Evolutionary conservation across 805 yeast genomes (phyloP).

Genomic region (Starmerella stellata): DNA sequence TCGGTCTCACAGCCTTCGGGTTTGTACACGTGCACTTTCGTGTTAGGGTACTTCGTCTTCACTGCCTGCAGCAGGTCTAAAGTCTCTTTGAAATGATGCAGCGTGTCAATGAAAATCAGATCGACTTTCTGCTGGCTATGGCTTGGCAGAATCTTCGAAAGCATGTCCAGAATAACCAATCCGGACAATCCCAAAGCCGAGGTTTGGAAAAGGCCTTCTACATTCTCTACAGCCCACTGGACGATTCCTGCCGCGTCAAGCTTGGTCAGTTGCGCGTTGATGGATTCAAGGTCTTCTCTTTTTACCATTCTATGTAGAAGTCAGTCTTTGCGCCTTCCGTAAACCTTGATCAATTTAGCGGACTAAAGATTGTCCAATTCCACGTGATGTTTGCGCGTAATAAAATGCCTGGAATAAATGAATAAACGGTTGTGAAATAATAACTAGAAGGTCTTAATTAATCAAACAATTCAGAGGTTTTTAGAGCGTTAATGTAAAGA

Average conservation of each 20-base stretch:
- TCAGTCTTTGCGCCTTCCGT: no score
- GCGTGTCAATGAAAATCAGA: constrained; percentile 70
- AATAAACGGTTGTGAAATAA: no score
- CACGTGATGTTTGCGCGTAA: no score
- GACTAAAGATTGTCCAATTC: no score
- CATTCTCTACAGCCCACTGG: constrained; percentile 65
- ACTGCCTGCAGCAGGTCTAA: constrained; percentile 49
- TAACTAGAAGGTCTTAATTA: no score
- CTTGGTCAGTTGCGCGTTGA: constrained; percentile 42
- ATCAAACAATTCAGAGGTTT: no score
- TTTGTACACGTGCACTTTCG: constrained; percentile 42
- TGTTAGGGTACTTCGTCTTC: constrained; percentile 35
- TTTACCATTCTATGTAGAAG: no score
- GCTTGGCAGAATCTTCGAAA: constrained; percentile 33
- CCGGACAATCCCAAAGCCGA: constrained; percentile 95
- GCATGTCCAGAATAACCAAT: constrained; percentile 66
- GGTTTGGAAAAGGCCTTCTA: constrained; percentile 71
- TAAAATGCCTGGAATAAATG: no score
- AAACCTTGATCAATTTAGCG: no score
- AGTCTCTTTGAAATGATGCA: constrained; percentile 92
- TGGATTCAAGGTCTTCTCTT: constrained; percentile 45
- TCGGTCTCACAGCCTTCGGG: constrained; percentile 44
- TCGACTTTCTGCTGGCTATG: constrained; percentile 41
- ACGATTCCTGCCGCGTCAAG: constrained; percentile 54
- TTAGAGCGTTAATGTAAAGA: no score